These are phyloP conservation scores for Cephalotrichum gorgonifer DNA, from an alignment of 2,329 filamentous ascomycete genomes.

Conservation along the genomic window DNA sequence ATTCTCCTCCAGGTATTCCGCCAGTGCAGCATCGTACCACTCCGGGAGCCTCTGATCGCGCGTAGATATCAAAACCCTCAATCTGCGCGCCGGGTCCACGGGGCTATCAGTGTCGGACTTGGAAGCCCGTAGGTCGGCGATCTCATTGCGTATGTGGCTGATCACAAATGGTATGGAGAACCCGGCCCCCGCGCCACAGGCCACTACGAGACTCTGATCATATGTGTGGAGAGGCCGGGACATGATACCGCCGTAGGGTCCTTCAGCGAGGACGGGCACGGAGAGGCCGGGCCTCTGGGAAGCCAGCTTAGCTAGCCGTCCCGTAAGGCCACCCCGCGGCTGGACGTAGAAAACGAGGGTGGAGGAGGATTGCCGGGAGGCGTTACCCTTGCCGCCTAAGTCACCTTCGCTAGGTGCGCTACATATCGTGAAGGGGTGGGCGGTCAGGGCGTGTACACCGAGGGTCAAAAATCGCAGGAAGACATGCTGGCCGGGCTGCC, in stretches of 20 bases:
- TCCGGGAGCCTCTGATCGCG: neutral
- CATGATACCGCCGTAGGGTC: conserved; percentile 45
- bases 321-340: conserved; percentile 37
- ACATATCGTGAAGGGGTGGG: conserved; percentile 46
- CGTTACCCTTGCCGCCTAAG: conserved; percentile 12
- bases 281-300: conserved; percentile 20
- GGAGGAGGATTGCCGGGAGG: too few relatives aligned
- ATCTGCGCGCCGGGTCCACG: conserved; percentile 4
- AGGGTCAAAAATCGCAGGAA: conserved; percentile 40
- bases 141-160: too few relatives aligned
- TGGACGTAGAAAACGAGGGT: conserved; percentile 38
- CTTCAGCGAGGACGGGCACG: conserved; percentile 41
- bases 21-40: neutral
- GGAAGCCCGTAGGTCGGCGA: too few relatives aligned
- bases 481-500: conserved; percentile 43
- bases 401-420: conserved; percentile 17
- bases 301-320: conserved; percentile 28
- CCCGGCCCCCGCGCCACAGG: conserved; percentile 46
- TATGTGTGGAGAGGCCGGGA: conserved; percentile 23
- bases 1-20: neutral
- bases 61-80: conserved; percentile 6
- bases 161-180: conserved; percentile 35
- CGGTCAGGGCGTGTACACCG: conserved; percentile 30
- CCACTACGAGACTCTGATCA: conserved; percentile 35
- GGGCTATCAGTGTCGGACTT: neutral